A percentile compares a stretch with the other conserved stretches of the same genome.
Conservation (phyloP, 306 rosid genomes). For the Sesbania bispinosa region DNA sequence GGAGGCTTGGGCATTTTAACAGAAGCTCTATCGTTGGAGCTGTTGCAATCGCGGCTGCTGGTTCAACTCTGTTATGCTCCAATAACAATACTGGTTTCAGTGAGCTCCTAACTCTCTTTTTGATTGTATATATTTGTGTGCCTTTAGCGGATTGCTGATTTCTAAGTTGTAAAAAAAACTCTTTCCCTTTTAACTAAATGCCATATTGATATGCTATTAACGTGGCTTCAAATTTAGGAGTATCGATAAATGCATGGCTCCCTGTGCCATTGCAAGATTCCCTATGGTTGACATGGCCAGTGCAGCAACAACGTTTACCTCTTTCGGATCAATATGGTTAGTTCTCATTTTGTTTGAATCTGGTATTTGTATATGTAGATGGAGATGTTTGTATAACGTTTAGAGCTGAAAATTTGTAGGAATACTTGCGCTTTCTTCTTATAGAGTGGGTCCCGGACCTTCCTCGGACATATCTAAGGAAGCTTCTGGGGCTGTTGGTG, state of each 20-base stretch:
- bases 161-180: not conserved
- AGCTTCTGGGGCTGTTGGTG: constrained; percentile 30
- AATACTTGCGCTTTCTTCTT: constrained; percentile 37
- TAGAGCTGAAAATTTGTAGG: constrained; percentile 41
- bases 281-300: too few species aligned
- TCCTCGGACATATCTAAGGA: constrained; percentile 42
- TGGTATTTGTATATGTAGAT: not conserved
- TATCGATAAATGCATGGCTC: constrained; percentile 24
- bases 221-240: constrained; percentile 37
- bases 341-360: constrained; percentile 5
- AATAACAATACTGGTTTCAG: constrained; percentile 17
- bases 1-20: constrained; percentile 16
- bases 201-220: not conserved
- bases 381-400: not conserved
- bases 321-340: constrained; percentile 30
- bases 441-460: constrained; percentile 37
- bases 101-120: constrained; percentile 19
- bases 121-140: too few species aligned
- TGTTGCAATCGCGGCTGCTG: constrained; percentile 43
- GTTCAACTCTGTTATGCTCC: constrained; percentile 36
- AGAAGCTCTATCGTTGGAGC: constrained; percentile 33
- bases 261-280: constrained; percentile 37
- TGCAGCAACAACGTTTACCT: not conserved
- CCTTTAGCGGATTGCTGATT: not conserved
- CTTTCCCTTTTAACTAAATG: not conserved